These are phyloP conservation scores for Diplotaxis tenuifolia DNA, from an alignment of 345 rosid species.

Conservation along the genomic window DNA sequence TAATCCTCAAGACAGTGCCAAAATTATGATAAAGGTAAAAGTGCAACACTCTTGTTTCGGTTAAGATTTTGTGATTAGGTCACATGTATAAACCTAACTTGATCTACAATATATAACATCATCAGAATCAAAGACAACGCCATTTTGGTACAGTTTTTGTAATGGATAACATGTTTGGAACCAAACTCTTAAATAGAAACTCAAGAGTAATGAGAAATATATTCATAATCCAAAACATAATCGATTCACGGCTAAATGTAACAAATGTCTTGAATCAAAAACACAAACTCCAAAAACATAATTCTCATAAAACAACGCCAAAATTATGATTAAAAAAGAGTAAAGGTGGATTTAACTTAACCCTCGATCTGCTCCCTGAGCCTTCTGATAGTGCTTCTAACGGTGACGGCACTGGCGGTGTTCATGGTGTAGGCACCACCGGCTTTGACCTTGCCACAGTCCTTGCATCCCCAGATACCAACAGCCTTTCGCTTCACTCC, in stretches of 20 bases:
- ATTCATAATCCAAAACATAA: background rate
- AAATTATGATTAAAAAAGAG: background rate
- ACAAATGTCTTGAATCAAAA: conserved; percentile 5
- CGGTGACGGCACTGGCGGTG: conserved; percentile 86
- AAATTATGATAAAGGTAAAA: too few relatives aligned
- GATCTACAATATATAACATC: too few relatives aligned
- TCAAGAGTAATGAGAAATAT: too few relatives aligned
- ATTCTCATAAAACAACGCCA: background rate
- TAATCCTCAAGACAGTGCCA: too few relatives aligned
- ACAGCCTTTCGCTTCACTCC: conserved; percentile 96
- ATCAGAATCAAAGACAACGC: too few relatives aligned
- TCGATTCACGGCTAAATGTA: background rate
- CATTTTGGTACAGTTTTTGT: too few relatives aligned
- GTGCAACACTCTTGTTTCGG: too few relatives aligned
- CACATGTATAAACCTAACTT: too few relatives aligned
- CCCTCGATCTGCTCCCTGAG: conserved; percentile 94
- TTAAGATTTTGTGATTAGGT: too few relatives aligned
- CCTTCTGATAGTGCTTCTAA: conserved; percentile 88
- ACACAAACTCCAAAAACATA: background rate
- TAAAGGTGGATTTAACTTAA: conserved; percentile 31
- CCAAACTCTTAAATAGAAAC: too few relatives aligned
- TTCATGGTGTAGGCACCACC: conserved; percentile 97
- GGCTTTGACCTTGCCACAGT: conserved; percentile 89
- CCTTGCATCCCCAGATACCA: conserved; percentile 98
- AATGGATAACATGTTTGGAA: too few relatives aligned